Evolutionary conservation across 2,329 filamentous ascomycete species (phyloP), one percentile per base, ranked within the genome.

Genomic region (Cytospora piceicola): DNA sequence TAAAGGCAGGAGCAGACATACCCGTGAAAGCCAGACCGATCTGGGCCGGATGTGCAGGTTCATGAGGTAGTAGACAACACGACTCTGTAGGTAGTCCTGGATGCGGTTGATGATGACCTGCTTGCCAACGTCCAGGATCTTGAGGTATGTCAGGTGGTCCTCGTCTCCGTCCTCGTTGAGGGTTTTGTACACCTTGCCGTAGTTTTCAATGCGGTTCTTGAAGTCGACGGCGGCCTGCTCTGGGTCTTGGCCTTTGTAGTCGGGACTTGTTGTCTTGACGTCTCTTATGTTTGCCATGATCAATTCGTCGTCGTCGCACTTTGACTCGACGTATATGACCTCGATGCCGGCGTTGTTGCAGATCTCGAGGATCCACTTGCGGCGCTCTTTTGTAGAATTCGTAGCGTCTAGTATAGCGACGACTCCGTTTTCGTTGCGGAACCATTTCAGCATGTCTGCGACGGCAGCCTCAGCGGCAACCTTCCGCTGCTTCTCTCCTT

Each of bases 211-310:
- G 69, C 95, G 90, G 74, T 96, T 90, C 69, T 93, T 89, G 80
- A 99, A 99, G 77, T 99, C 95, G 65, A 88, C 85, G 14, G 94
- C 95, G 4, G 95, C 95, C 67, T 87, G 83, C 76, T 99, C 95
- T 1, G 95, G 95, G 75, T 99, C 95, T 77, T 97, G 93, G 63
- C 94, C 95, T 66, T 88, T 83, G 77, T 99, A 99, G 79, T 99
- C 95, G 1, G 95, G 95, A 64, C 92, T 96, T 30, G 93, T 96
- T 2, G 93, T 94, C 84, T 99, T 99, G 74, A 99, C 95, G 75
- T 97, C 94, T 70, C 94, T 88, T 71, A 99, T 97, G 77, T 99
- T 99, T 82, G 89, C 92, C 93, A 97, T 97, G 80, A 99, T 97
- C 70, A 98, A 82, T 54, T 94, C 90, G 76, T 98, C 94, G 71